Conservation (phyloP, 2,329 filamentous ascomycete genomes). For the Microdochium trichocladiopsis region DNA sequence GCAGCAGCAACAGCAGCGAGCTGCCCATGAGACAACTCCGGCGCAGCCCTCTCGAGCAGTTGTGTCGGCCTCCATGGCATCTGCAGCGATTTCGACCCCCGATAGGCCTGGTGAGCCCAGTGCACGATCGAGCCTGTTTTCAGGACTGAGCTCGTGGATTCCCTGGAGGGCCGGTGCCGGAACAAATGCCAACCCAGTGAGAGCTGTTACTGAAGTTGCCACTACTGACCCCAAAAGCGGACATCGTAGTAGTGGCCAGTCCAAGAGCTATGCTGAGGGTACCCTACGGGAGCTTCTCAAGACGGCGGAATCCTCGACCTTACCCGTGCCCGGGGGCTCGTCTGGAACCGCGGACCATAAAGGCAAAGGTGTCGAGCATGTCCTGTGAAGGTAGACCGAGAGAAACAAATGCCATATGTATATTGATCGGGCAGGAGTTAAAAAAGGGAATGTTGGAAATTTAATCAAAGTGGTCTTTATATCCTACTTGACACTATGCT, state of each 20-base stretch:
- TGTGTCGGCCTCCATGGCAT: conserved; percentile 16
- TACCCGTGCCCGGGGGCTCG: neutral
- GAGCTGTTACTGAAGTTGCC: conserved; percentile 6
- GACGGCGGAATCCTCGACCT: conserved; percentile 22
- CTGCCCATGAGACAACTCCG: neutral
- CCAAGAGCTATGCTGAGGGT: conserved; percentile 44
- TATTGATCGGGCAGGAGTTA: no score
- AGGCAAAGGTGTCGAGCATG: no score
- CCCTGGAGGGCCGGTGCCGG: conserved; percentile 29
- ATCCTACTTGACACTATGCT: no score
- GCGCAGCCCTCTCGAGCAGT: conserved; percentile 12
- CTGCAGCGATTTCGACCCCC: conserved; percentile 15
- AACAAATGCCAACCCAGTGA: conserved; percentile 15
- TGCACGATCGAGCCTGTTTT: conserved; percentile 17
- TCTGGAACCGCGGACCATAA: no score
- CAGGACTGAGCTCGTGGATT: conserved; percentile 37
- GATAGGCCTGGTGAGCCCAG: conserved; percentile 14
- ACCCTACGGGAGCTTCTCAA: conserved; percentile 47
- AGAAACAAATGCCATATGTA: no score
- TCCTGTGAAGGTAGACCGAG: no score
- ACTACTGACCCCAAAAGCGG: conserved; percentile 2
- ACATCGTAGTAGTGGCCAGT: conserved; percentile 12
- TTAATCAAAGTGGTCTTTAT: no score
- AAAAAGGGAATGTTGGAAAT: no score
- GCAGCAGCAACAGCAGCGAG: conserved; percentile 9